Percentiles rank a stretch among this genome's conserved stretches.
Evolutionary conservation across 2,329 filamentous ascomycete species (phyloP).

Genomic region (Ambrosiella cleistominuta): DNA sequence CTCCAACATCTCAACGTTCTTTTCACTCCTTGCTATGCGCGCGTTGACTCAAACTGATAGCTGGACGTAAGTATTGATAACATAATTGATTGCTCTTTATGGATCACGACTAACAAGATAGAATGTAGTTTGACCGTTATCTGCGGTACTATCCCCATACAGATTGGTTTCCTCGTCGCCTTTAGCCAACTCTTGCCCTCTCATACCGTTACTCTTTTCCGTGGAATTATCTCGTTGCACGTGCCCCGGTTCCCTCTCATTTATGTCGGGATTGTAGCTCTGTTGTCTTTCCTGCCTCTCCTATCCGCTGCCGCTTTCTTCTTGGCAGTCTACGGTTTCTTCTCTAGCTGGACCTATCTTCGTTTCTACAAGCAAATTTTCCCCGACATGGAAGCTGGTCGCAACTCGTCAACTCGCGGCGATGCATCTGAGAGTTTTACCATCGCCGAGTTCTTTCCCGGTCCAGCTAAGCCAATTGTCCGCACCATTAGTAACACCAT

Average conservation of each 20-base stretch:
- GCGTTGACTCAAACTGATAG: conserved; percentile 47
- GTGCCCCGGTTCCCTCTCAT: conserved; percentile 57
- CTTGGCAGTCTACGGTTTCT: conserved; percentile 62
- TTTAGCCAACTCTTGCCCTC: conserved; percentile 96
- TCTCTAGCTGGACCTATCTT: conserved; percentile 86
- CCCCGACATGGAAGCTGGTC: conserved; percentile 43
- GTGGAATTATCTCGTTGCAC: conserved; percentile 71
- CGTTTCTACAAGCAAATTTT: conserved; percentile 78
- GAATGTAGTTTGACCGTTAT: conserved; percentile 53
- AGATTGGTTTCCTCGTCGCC: conserved; percentile 85
- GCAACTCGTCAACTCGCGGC: conserved; percentile 46
- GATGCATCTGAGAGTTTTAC: conserved; percentile 94
- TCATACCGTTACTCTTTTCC: conserved; percentile 88
- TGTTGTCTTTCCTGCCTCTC: conserved; percentile 39
- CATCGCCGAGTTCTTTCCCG: conserved; percentile 90
- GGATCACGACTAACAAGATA: conserved; percentile 14
- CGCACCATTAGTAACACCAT: conserved; percentile 55
- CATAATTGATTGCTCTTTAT: neutral
- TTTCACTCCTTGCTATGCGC: conserved; percentile 57
- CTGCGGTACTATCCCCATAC: conserved; percentile 73
- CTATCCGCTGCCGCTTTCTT: conserved; percentile 58
- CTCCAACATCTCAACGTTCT: conserved; percentile 61
- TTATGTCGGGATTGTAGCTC: conserved; percentile 56
- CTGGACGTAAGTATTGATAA: conserved; percentile 42
- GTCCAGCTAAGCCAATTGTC: conserved; percentile 60